These are phyloP conservation scores for Lentinula raphanica DNA, from an alignment of 768 basidiomycete genomes.

Conservation along the genomic window DNA sequence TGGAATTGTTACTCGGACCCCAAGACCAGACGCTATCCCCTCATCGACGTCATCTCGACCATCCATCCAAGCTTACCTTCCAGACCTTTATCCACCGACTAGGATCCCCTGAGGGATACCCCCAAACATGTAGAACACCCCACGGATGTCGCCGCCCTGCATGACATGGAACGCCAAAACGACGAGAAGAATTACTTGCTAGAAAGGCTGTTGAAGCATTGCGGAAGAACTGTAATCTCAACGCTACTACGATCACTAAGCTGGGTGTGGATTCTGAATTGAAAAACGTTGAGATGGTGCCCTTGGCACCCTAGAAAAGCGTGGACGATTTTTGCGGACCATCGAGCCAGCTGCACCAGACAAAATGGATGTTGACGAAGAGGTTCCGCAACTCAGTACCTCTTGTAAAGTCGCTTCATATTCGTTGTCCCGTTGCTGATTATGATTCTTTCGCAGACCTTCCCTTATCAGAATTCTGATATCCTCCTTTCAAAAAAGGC, in stretches of 20 bases:
- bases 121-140: slow-evolving; percentile 23
- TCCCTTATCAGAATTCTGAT: too few relatives aligned
- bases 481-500: too few relatives aligned
- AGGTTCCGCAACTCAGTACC: slow-evolving; percentile 21
- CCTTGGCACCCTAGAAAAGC: slow-evolving; percentile 36
- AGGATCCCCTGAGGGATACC: background rate
- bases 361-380: slow-evolving; percentile 48
- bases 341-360: slow-evolving; percentile 38
- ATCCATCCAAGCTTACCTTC: slow-evolving; percentile 19
- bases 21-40: background rate
- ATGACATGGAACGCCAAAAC: slow-evolving; percentile 73
- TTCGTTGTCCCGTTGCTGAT: too few relatives aligned
- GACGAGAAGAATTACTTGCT: slow-evolving; percentile 69
- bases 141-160: slow-evolving; percentile 31
- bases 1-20: background rate
- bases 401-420: too few relatives aligned
- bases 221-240: slow-evolving; percentile 43
- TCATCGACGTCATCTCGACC: too few relatives aligned
- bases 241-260: slow-evolving; percentile 14
- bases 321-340: slow-evolving; percentile 77
- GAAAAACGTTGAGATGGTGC: slow-evolving; percentile 30
- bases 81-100: slow-evolving; percentile 16
- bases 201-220: slow-evolving; percentile 74
- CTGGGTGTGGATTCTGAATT: slow-evolving; percentile 10
- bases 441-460: too few relatives aligned